A percentile compares a stretch with the other conserved stretches of the same genome.
phyloP scores from a whole-genome alignment of 805 yeast species.

The Candida oleophila region DNA sequence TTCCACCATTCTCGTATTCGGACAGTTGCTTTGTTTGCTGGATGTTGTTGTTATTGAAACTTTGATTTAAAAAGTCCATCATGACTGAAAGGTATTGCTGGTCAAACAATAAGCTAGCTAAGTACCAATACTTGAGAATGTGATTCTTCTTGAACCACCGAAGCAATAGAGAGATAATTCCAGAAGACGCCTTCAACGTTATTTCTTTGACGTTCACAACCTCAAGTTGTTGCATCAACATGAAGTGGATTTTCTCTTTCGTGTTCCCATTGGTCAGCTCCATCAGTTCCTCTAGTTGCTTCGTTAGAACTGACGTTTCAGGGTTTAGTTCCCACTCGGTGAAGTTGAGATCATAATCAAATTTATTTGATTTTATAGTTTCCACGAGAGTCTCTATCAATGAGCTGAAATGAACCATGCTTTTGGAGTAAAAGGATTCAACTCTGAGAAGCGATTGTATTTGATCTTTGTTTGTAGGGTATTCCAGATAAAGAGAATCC shows the following conservation, averaged over 20 bases:
- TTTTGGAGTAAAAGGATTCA: constrained; percentile 55
- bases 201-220: constrained; percentile 60
- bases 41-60: constrained; percentile 35
- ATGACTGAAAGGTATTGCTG: constrained; percentile 48
- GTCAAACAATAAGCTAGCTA: constrained; percentile 73
- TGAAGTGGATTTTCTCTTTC: constrained; percentile 18
- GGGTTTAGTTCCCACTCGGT: constrained; percentile 37
- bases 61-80: constrained; percentile 31
- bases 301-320: constrained; percentile 23
- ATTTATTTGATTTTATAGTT: constrained; percentile 53
- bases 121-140: constrained; percentile 72
- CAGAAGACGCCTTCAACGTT: constrained; percentile 56
- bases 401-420: constrained; percentile 59
- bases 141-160: constrained; percentile 83
- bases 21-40: constrained; percentile 17
- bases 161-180: constrained; percentile 50
- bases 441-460: constrained; percentile 50
- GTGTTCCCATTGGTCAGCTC: constrained; percentile 3
- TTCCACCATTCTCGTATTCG: constrained; percentile 10
- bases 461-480: constrained; percentile 35
- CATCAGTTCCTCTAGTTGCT: constrained; percentile 8
- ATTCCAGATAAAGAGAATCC: constrained; percentile 19
- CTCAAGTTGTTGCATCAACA: constrained; percentile 48
- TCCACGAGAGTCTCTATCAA: constrained; percentile 64
- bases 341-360: constrained; percentile 33